Conservation (phyloP, 148 eudicot genomes). For the Fagopyrum tataricum region DNA sequence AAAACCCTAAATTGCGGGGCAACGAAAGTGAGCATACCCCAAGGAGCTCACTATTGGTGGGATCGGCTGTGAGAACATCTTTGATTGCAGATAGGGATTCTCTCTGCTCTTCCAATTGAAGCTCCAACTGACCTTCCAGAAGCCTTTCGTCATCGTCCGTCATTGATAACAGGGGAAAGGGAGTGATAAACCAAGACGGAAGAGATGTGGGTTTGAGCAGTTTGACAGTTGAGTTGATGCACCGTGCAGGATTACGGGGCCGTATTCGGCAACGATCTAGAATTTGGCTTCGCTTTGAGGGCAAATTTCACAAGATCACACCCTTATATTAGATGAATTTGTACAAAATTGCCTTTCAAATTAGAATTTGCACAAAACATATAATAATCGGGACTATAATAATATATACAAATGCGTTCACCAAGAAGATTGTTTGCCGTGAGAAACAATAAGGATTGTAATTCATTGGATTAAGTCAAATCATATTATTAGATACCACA, state of each 20-base stretch:
- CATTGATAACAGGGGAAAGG: constrained; percentile 28
- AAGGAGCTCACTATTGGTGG: constrained; percentile 55
- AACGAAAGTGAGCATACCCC: constrained; percentile 24
- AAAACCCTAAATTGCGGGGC: constrained; percentile 5
- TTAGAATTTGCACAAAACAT: no score
- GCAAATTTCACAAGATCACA: no score
- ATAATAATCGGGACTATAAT: no score
- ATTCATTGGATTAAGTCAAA: no score
- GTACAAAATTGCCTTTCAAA: no score
- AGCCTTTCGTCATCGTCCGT: constrained; percentile 55
- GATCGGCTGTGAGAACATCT: constrained; percentile 56
- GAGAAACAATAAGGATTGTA: no score
- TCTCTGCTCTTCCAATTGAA: constrained; percentile 62
- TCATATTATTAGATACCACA: no score
- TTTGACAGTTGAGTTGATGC: not conserved
- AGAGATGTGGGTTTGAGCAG: not conserved
- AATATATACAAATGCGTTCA: no score
- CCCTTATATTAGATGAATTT: no score
- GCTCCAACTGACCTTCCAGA: constrained; percentile 64
- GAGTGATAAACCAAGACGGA: not conserved
- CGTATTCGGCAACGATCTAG: not conserved
- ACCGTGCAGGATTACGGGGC: not conserved
- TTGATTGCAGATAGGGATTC: constrained; percentile 51
- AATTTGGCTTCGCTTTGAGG: no score
- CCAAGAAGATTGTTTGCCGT: no score